A percentile compares a stretch with the other conserved stretches of the same genome.
These are phyloP conservation scores for Leonotis leonurus DNA, from an alignment of 257 asterid species.

Conservation along the genomic window DNA sequence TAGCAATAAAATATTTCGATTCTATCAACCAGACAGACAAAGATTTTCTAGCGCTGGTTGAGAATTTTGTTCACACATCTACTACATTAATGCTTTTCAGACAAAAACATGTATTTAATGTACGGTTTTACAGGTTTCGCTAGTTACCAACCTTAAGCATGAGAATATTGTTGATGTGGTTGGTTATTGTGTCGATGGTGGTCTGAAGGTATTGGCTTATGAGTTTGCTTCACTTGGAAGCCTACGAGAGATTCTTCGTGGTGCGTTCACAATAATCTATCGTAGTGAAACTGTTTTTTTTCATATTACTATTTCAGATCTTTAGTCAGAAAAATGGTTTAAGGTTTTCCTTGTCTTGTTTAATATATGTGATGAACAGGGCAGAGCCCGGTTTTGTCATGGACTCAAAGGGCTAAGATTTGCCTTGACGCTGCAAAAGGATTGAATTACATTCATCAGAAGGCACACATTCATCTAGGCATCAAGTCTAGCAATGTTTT, in stretches of 20 bases:
- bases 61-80: background rate
- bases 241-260: slow-evolving; percentile 56
- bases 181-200: slow-evolving; percentile 22
- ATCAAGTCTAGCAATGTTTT: slow-evolving; percentile 24
- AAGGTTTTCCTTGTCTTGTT: no score
- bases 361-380: no score
- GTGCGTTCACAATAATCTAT: slow-evolving; percentile 19
- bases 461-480: slow-evolving; percentile 32
- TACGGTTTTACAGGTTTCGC: slow-evolving; percentile 35
- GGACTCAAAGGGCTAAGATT: slow-evolving; percentile 28
- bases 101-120: background rate
- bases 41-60: background rate
- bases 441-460: slow-evolving; percentile 41
- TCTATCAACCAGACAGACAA: background rate
- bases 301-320: no score
- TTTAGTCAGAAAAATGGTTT: background rate
- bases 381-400: slow-evolving; percentile 14
- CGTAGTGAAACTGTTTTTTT: background rate
- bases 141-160: slow-evolving; percentile 44
- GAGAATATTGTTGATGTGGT: slow-evolving; percentile 47
- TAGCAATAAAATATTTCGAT: background rate
- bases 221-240: slow-evolving; percentile 28
- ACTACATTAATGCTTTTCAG: background rate
- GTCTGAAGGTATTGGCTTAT: background rate
- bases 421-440: slow-evolving; percentile 27